A percentile compares a stretch with the other conserved stretches of the same genome.
Evolutionary conservation across 495 filamentous ascomycete species (phyloP).

Genomic region (Clavariopsis aquatica): DNA sequence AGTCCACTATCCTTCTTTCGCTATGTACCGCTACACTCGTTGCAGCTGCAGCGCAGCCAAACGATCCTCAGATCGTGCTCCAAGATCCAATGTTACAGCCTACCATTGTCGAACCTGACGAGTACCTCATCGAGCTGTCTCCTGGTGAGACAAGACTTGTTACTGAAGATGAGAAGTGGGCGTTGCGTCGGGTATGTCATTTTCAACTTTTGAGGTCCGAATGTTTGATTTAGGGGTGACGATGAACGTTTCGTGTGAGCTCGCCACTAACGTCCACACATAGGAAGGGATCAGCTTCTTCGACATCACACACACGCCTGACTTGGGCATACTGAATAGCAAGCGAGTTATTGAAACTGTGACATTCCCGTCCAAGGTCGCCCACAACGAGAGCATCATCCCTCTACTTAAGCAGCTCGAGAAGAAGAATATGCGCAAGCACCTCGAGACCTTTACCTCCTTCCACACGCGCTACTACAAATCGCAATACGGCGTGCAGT

Average conservation of each 20-base stretch:
- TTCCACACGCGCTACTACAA: constrained; percentile 92
- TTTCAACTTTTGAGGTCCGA: not conserved
- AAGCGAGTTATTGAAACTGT: constrained; percentile 45
- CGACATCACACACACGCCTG: constrained; percentile 77
- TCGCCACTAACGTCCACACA: constrained; percentile 23
- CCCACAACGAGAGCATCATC: constrained; percentile 64
- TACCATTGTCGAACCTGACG: constrained; percentile 44
- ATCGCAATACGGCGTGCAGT: constrained; percentile 80
- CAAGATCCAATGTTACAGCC: constrained; percentile 20
- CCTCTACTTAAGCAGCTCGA: constrained; percentile 68
- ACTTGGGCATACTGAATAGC: constrained; percentile 54
- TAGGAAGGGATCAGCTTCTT: constrained; percentile 91
- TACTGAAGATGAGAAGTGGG: constrained; percentile 94
- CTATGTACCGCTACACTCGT: constrained; percentile 27
- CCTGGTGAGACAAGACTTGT: constrained; percentile 85
- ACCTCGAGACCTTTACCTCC: constrained; percentile 65
- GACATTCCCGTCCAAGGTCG: constrained; percentile 67
- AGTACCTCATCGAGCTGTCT: constrained; percentile 80
- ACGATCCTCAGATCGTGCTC: constrained; percentile 24
- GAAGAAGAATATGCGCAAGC: constrained; percentile 73
- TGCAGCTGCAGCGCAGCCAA: constrained; percentile 26
- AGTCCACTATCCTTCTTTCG: constrained; percentile 28
- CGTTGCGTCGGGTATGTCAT: constrained; percentile 70
- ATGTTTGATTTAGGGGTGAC: not conserved
- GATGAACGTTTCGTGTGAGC: constrained; percentile 4